Evolutionary conservation across 148 eudicot species (phyloP).

Genomic region (Selenicereus undatus): DNA sequence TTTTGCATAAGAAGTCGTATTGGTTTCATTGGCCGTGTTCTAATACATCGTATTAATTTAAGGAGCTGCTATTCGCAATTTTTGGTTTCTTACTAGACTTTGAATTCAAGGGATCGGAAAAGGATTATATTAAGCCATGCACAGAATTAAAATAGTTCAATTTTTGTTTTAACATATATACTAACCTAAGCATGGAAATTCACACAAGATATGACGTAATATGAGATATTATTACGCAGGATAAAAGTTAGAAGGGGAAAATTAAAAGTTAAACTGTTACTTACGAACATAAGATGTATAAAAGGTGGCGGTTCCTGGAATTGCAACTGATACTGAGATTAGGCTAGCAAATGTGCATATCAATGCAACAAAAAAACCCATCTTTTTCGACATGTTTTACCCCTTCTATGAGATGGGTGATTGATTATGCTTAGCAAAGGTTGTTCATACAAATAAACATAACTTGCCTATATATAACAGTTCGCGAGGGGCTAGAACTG

Average conservation of each 20-base stretch:
- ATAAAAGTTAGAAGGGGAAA: neutral
- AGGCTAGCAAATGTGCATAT: constrained; percentile 12
- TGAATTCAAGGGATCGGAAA: no score
- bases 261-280: neutral
- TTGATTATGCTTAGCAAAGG: neutral
- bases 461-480: neutral
- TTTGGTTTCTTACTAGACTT: no score
- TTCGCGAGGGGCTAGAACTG: neutral
- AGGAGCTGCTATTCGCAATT: no score
- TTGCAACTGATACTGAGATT: constrained; percentile 9
- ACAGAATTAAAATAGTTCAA: no score
- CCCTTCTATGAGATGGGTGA: neutral
- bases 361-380: constrained; percentile 7
- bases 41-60: no score
- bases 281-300: constrained; percentile 19
- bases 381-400: neutral
- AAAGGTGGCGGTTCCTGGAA: constrained; percentile 26
- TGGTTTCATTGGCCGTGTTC: no score
- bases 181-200: no score
- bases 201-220: neutral
- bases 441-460: neutral
- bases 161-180: no score
- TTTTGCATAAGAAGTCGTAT: no score
- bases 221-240: neutral
- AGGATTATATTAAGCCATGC: no score